A percentile compares a stretch with the other conserved stretches of the same genome.
Evolutionary conservation across 352 stramenopile genomes (phyloP).

Genomic region (Phytophthora gonapodyides): DNA sequence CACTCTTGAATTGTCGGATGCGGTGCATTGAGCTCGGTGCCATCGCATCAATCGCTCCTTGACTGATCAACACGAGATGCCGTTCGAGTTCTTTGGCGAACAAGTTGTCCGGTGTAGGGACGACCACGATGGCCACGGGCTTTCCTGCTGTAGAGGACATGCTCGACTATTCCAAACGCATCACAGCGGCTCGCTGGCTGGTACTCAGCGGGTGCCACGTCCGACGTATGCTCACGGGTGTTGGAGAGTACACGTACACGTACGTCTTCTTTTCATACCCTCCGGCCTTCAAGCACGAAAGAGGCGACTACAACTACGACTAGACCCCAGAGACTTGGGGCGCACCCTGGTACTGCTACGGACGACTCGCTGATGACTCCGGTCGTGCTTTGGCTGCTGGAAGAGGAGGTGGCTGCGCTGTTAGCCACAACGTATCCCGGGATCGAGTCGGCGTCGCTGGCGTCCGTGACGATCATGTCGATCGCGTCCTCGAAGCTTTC

Average conservation of each 20-base stretch:
- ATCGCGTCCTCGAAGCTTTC: slow-evolving; percentile 35
- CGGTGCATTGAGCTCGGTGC: too few relatives aligned
- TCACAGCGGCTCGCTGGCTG: slow-evolving; percentile 4
- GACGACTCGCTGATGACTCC: slow-evolving; percentile 21
- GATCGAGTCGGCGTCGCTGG: slow-evolving; percentile 19
- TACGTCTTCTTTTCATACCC: slow-evolving; percentile 15
- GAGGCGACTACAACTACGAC: slow-evolving; percentile 24
- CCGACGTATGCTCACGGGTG: slow-evolving; percentile 1
- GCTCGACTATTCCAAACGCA: slow-evolving; percentile 23
- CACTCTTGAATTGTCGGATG: too few relatives aligned
- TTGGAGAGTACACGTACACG: slow-evolving; percentile 1
- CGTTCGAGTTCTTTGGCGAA: too few relatives aligned
- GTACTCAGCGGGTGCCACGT: slow-evolving; percentile 9
- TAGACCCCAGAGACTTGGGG: slow-evolving; percentile 25
- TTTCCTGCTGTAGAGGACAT: slow-evolving; percentile 15
- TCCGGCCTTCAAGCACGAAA: slow-evolving; percentile 11
- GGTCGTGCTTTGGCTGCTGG: slow-evolving; percentile 1
- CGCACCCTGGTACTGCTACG: slow-evolving; percentile 3
- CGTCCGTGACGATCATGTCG: slow-evolving; percentile 28
- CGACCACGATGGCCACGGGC: neutral
- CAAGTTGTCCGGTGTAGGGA: too few relatives aligned
- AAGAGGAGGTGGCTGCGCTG: slow-evolving; percentile 6
- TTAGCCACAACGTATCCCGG: slow-evolving; percentile 27
- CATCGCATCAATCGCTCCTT: too few relatives aligned
- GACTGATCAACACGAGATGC: too few relatives aligned